Evolutionary conservation across 139 green algal species (phyloP).

Genomic region (Raphidocelis subcapitata): DNA sequence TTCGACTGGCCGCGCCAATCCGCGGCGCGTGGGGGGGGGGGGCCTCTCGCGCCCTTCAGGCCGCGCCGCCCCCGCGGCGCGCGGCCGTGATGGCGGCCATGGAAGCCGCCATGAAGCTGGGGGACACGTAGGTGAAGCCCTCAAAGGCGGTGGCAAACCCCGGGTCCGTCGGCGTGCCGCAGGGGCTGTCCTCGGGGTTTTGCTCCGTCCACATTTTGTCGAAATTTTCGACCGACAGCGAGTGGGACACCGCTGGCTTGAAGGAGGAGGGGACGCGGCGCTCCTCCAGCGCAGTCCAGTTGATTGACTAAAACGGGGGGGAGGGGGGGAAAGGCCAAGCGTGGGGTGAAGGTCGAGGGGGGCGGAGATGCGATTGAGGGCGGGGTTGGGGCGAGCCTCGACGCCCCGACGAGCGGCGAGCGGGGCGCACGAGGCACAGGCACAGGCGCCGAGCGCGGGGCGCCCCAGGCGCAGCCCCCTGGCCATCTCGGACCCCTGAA

Average conservation of each 20-base stretch:
- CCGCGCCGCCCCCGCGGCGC: too few relatives aligned
- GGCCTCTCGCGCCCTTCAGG: too few relatives aligned
- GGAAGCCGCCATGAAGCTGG: constrained; percentile 34
- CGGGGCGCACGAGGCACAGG: too few relatives aligned
- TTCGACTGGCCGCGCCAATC: too few relatives aligned
- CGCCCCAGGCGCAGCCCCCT: too few relatives aligned
- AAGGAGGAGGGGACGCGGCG: constrained; percentile 82
- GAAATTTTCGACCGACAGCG: constrained; percentile 78
- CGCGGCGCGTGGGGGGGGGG: too few relatives aligned
- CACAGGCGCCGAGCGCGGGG: too few relatives aligned
- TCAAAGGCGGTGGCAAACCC: constrained; percentile 45
- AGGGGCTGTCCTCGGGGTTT: constrained; percentile 69
- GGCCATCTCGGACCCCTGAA: too few relatives aligned
- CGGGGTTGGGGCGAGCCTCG: too few relatives aligned
- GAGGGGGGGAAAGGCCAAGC: constrained; percentile 17
- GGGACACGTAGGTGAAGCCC: constrained; percentile 71
- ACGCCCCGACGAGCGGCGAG: too few relatives aligned
- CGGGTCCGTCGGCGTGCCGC: constrained; percentile 48
- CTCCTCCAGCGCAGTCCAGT: constrained; percentile 82
- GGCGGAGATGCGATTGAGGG: too few relatives aligned
- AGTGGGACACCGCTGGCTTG: constrained; percentile 58
- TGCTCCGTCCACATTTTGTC: constrained; percentile 84
- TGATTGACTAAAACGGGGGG: constrained; percentile 61
- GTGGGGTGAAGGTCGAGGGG: neutral
- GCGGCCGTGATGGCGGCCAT: constrained; percentile 4